Evolutionary conservation across 768 basidiomycete genomes (phyloP).

Genomic region (Suillus weaverae): DNA sequence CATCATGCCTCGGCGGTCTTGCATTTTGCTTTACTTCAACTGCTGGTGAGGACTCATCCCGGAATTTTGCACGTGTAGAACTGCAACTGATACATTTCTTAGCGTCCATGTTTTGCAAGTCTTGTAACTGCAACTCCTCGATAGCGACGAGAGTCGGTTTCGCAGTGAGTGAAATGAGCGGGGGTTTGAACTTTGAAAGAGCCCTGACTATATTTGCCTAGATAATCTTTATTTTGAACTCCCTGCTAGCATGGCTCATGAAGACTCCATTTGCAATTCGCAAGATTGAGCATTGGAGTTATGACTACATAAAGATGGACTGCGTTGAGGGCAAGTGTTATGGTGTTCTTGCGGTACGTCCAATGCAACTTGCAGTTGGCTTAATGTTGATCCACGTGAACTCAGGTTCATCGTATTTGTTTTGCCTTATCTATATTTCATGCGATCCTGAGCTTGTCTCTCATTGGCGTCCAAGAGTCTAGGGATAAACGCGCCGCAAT

Average conservation of each 20-base stretch:
- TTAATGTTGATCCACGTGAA: conserved; percentile 7
- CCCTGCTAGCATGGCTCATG: conserved; percentile 96
- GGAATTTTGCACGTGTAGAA: conserved; percentile 12
- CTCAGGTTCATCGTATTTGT: conserved; percentile 90
- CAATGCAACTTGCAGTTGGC: conserved; percentile 1
- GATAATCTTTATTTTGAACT: conserved; percentile 95
- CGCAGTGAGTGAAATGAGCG: conserved; percentile 54
- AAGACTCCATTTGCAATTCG: conserved; percentile 85
- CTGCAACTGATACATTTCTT: conserved; percentile 14
- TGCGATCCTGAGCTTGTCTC: conserved; percentile 69
- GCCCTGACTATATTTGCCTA: conserved; percentile 29
- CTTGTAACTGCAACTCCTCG: conserved; percentile 98
- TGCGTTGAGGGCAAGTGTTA: conserved; percentile 93
- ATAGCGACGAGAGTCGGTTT: conserved; percentile 97
- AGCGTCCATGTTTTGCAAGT: conserved; percentile 97
- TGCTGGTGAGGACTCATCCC: conserved; percentile 54
- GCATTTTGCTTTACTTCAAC: conserved; percentile 88
- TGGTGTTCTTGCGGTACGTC: conserved; percentile 86
- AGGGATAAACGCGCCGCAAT: conserved; percentile 90
- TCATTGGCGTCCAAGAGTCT: conserved; percentile 89
- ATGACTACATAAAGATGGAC: conserved; percentile 98
- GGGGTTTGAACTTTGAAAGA: not conserved
- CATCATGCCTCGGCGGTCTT: conserved; percentile 80
- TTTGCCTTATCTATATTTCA: conserved; percentile 93
- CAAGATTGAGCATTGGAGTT: conserved; percentile 88